Percentiles rank a stretch among this genome's conserved stretches.
Conservation (phyloP, 75 land plant genomes). For the Selaginella moellendorffii region DNA sequence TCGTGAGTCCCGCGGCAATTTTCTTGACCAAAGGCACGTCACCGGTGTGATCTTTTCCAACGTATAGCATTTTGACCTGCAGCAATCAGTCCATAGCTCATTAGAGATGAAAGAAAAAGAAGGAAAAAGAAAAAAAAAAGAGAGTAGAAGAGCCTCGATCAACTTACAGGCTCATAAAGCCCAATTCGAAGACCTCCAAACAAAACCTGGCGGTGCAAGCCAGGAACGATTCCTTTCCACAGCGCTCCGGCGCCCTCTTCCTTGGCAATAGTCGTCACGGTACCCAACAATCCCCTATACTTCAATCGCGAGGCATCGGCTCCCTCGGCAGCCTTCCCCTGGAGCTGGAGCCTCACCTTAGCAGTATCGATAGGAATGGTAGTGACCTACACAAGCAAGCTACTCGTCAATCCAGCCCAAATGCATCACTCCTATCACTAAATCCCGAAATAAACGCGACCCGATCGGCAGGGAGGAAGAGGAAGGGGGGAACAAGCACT, state of each 20-base stretch:
- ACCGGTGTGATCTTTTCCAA: conserved; percentile 75
- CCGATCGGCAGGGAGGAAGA: background rate
- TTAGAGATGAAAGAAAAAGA: no score
- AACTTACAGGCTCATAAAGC: conserved; percentile 81
- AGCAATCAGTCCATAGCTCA: background rate
- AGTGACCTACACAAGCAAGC: conserved; percentile 43
- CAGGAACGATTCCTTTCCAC: conserved; percentile 94
- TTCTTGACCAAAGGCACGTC: conserved; percentile 83
- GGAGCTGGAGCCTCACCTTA: conserved; percentile 95
- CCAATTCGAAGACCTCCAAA: conserved; percentile 94
- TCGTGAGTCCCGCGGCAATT: conserved; percentile 87
- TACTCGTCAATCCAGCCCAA: conserved; percentile 6
- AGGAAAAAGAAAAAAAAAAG: background rate
- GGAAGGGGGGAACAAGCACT: conserved; percentile 1
- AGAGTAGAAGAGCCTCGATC: background rate
- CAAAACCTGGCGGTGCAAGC: conserved; percentile 82
- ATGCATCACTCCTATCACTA: background rate
- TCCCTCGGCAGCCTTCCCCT: conserved; percentile 52
- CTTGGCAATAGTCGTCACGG: conserved; percentile 76
- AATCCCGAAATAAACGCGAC: background rate
- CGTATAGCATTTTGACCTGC: conserved; percentile 75
- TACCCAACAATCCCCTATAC: conserved; percentile 86
- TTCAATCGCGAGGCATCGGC: conserved; percentile 40
- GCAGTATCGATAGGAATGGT: conserved; percentile 96
- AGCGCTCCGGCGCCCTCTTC: conserved; percentile 77